A percentile compares a stretch with the other conserved stretches of the same genome.
phyloP scores from a whole-genome alignment of 2,329 filamentous ascomycete genomes.

The Beauveria medogensis region DNA sequence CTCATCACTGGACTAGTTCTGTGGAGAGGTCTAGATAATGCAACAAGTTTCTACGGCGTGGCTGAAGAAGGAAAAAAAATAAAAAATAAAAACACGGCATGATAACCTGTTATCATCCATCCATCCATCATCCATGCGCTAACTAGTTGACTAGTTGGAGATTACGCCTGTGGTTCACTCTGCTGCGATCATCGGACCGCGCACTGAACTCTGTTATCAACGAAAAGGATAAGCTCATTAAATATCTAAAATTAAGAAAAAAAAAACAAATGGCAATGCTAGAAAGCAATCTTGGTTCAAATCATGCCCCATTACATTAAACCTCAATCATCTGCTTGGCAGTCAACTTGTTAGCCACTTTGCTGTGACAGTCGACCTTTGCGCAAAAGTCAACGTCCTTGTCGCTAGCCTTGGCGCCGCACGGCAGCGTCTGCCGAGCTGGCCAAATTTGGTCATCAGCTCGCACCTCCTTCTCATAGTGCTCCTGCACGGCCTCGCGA shows the following conservation, averaged over 20 bases:
- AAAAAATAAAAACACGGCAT: neutral
- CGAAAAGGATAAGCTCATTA: neutral
- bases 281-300: neutral
- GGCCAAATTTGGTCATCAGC: conserved; percentile 44
- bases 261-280: too few relatives aligned
- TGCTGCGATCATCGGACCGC: neutral
- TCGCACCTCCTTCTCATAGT: conserved; percentile 37
- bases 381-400: conserved; percentile 27
- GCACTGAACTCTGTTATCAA: neutral
- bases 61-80: neutral
- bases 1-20: too few relatives aligned
- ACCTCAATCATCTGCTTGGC: conserved; percentile 19
- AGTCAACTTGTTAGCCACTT: conserved; percentile 2
- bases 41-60: neutral
- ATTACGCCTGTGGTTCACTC: neutral
- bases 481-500: conserved; percentile 39
- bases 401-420: conserved; percentile 18
- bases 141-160: neutral
- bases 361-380: conserved; percentile 25
- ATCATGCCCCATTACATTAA: neutral
- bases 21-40: neutral
- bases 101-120: neutral
- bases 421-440: conserved; percentile 30
- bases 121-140: neutral
- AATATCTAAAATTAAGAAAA: neutral